A percentile compares a stretch with the other conserved stretches of the same genome.
Evolutionary conservation across 441 rosid genomes (phyloP).

Genomic region (Dalechampia spathulata): DNA sequence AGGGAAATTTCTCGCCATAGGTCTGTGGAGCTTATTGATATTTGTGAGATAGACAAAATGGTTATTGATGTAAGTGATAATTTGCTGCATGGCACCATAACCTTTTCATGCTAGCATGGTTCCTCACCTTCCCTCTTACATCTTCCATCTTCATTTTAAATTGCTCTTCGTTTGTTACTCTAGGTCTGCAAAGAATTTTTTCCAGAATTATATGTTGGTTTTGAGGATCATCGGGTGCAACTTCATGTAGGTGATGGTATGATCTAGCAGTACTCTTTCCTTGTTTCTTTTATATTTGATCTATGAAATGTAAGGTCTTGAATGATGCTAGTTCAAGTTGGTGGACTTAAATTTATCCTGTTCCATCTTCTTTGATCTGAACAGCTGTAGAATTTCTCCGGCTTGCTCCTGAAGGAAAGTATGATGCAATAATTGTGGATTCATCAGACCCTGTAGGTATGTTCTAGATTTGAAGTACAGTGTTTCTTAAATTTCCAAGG

Average conservation of each 20-base stretch:
- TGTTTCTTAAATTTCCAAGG: too few species aligned
- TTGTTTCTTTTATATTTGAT: background rate
- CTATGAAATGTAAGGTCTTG: background rate
- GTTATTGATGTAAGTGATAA: constrained; percentile 79
- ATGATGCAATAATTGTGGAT: constrained; percentile 90
- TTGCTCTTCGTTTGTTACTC: background rate
- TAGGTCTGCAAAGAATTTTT: constrained; percentile 77
- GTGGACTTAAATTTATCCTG: background rate
- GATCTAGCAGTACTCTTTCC: constrained; percentile 6
- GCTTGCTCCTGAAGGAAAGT: constrained; percentile 59
- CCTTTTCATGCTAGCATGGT: background rate
- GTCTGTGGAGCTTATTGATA: constrained; percentile 81
- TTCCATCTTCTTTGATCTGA: constrained; percentile 21
- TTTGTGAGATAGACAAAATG: constrained; percentile 96
- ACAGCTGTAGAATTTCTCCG: constrained; percentile 85
- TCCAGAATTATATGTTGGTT: constrained; percentile 78
- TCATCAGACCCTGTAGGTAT: constrained; percentile 97
- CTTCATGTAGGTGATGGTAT: constrained; percentile 96
- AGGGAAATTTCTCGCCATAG: constrained; percentile 87
- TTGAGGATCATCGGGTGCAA: constrained; percentile 86
- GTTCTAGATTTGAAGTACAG: too few species aligned
- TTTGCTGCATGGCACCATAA: background rate
- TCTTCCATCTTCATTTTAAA: background rate
- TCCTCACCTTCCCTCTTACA: background rate
- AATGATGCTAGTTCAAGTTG: background rate